These are phyloP conservation scores for Xylaria castorea DNA, from an alignment of 495 filamentous ascomycete genomes.

Conservation along the genomic window DNA sequence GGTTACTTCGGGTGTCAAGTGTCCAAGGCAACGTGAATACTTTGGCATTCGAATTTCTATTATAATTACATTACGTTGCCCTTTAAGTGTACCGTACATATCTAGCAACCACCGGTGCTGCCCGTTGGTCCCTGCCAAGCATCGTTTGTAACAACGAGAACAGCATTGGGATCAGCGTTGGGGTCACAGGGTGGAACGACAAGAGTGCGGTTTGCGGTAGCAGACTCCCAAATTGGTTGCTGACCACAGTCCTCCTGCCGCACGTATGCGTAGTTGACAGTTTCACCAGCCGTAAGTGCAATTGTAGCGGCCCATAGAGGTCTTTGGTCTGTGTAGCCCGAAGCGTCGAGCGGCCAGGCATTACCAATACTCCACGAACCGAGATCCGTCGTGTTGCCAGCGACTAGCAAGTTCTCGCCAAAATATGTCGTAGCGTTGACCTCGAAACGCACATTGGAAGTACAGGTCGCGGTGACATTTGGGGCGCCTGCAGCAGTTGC, in stretches of 20 bases:
- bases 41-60: neutral
- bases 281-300: constrained; percentile 38
- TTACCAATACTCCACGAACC: constrained; percentile 37
- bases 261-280: constrained; percentile 45
- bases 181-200: constrained; percentile 44
- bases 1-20: neutral
- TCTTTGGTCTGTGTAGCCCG: constrained; percentile 31
- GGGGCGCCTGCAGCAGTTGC: constrained; percentile 48
- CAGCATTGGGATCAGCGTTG: constrained; percentile 25
- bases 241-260: constrained; percentile 51
- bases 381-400: constrained; percentile 43
- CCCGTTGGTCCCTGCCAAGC: constrained; percentile 44
- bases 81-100: neutral
- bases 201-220: constrained; percentile 41
- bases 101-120: constrained; percentile 34
- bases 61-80: neutral
- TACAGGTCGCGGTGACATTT: constrained; percentile 44
- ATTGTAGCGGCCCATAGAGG: constrained; percentile 46
- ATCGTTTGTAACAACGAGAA: constrained; percentile 41
- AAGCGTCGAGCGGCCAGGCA: constrained; percentile 33
- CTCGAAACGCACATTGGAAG: constrained; percentile 49
- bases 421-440: constrained; percentile 55
- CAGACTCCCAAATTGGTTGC: constrained; percentile 44
- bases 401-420: constrained; percentile 56
- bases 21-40: neutral